Evolutionary conservation across 371 early-diverging fungal genomes (phyloP).

Genomic region (Zopfochytrium polystomum): DNA sequence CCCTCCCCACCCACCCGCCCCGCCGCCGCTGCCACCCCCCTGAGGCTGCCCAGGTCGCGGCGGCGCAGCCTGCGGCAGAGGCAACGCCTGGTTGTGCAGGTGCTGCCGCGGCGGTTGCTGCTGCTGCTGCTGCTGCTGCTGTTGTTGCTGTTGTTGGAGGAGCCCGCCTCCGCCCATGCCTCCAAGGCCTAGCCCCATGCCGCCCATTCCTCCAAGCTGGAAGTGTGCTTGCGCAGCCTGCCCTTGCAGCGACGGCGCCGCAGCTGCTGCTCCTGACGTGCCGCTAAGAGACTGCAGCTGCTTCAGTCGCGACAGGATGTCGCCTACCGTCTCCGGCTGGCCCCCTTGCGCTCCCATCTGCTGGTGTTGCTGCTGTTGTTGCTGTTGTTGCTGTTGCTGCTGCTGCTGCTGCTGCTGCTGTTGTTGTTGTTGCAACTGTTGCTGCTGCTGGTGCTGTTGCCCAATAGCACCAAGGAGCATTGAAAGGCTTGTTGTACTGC

Average conservation of each 20-base stretch:
- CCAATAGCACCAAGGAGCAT: no score
- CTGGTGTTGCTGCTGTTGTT: slow-evolving; percentile 13
- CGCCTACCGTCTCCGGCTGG: slow-evolving; percentile 9
- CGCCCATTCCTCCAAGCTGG: no score
- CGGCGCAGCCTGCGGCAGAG: no score
- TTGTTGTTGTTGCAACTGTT: no score
- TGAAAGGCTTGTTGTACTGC: no score
- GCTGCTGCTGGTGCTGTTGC: no score
- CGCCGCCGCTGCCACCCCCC: no score
- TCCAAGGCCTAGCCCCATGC: no score
- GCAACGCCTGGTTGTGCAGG: no score
- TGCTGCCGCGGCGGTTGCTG: slow-evolving; percentile 8
- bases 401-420: slow-evolving; percentile 8
- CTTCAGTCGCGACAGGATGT: slow-evolving; percentile 29
- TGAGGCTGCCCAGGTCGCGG: no score
- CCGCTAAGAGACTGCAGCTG: slow-evolving; percentile 18
- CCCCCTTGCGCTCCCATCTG: slow-evolving; percentile 1
- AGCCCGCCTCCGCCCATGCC: slow-evolving; percentile 1
- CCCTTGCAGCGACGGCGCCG: not conserved
- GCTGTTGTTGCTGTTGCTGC: slow-evolving; percentile 14
- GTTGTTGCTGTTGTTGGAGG: not conserved
- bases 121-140: slow-evolving; percentile 11
- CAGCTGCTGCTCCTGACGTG: not conserved
- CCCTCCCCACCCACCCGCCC: no score
- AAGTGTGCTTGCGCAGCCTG: no score